Evolutionary conservation across 495 filamentous ascomycete species (phyloP), one percentile per base, ranked within the genome.

Genomic region (Neurospora sp.): DNA sequence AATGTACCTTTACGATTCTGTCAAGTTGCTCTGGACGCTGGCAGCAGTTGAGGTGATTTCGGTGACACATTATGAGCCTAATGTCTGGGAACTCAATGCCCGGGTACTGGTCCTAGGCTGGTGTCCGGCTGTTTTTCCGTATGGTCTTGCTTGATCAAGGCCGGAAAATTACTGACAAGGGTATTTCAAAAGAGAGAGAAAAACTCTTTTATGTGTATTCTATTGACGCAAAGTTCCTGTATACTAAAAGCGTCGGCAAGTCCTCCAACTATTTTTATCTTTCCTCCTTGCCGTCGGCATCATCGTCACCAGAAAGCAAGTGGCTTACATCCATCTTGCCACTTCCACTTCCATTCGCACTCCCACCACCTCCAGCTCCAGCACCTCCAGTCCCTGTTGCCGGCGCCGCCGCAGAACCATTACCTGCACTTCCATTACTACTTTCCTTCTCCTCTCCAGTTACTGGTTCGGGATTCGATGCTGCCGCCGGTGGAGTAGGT

Each of bases 281-380:
- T 68, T 68, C 68, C 8, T 69, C 72, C 12, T 22, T 53, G 20
- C 20, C 20, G 2, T 53, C 46, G 0, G 10, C 1, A 53, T 74
- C 69, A 22, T 41, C 70, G 18, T 72, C 35, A 37, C 39, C 38
- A 8, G 72, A 77, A 20, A 77, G 53, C 61, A 78, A 37, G 37
- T 73, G 72, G 70, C 73, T 76, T 4, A 77, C 76, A 38, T 77
- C 74, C 76, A 75, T 78, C 69, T 77, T 77, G 2, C 72, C 73
- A 42, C 22, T 69, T 9, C 53, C 68, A 18, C 48, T 37, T 12
- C 69, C 22, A 18, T 8, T 8, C n/a, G 16, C 41, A 22, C 10
- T 46, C 31, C 40, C 40, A 16, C 2, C 41, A 44, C 41, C 44
- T 11, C 46, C 18, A 46, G 7, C 42, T n/a, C 42, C 44, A 20